Conservation (phyloP, 2,329 filamentous ascomycete species). For the Westerdykella sp. region DNA sequence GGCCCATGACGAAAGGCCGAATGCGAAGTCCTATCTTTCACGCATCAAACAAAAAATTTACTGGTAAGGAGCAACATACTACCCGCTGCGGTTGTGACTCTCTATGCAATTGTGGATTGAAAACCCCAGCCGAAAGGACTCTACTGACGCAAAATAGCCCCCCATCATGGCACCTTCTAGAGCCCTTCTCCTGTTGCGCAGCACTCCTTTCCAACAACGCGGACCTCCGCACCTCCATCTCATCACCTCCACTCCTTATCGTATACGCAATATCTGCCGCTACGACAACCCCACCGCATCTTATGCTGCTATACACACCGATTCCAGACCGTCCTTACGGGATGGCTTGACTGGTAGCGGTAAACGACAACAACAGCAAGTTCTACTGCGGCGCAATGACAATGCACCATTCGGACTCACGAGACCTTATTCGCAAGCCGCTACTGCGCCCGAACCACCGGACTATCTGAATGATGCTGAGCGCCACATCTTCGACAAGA, state of each 20-base stretch:
- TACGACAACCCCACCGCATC: constrained; percentile 1
- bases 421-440: constrained; percentile 23
- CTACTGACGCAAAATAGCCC: no score
- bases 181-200: constrained; percentile 18
- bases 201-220: constrained; percentile 15
- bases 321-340: background rate
- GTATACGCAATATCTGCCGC: constrained; percentile 4
- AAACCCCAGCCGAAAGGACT: no score
- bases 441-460: constrained; percentile 34
- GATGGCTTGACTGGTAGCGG: background rate
- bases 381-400: no score
- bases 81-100: no score
- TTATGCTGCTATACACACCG: background rate
- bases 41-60: constrained; percentile 5
- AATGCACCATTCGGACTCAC: background rate
- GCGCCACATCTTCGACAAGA: constrained; percentile 43
- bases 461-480: constrained; percentile 45
- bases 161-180: constrained; percentile 31
- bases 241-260: constrained; percentile 10
- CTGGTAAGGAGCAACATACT: no score
- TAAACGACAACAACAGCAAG: no score
- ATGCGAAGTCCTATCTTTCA: constrained; percentile 4
- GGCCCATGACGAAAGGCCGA: constrained; percentile 27
- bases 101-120: no score
- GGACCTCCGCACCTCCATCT: constrained; percentile 12